phyloP scores from a whole-genome alignment of 768 basidiomycete genomes.

The Kwoniella dendrophila region DNA sequence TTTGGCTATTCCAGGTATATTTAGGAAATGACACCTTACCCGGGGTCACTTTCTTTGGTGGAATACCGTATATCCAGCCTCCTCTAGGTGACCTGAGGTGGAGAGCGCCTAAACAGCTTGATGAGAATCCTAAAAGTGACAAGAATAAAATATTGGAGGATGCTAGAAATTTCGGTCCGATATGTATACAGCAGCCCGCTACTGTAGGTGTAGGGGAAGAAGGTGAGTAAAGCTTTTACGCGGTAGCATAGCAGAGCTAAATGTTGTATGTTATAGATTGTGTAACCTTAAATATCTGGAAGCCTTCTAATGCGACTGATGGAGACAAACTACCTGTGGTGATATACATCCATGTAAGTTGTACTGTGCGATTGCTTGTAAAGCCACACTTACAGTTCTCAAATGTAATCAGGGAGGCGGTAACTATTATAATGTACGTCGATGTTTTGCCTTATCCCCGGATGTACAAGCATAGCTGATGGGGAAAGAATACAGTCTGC shows the following conservation, averaged over 20 bases:
- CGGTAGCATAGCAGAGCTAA: not conserved
- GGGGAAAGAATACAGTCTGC: no score
- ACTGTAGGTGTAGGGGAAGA: conserved; percentile 60
- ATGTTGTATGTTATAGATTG: conserved; percentile 57
- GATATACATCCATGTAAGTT: conserved; percentile 58
- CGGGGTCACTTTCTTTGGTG: conserved; percentile 59
- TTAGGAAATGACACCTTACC: conserved; percentile 24
- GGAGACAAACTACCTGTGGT: conserved; percentile 58
- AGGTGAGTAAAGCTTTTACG: conserved; percentile 48
- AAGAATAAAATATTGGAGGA: conserved; percentile 53
- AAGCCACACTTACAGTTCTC: not conserved
- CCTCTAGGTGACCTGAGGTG: conserved; percentile 62
- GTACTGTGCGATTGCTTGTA: not conserved
- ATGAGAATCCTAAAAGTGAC: conserved; percentile 38
- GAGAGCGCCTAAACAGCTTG: conserved; percentile 56
- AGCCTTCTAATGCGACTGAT: conserved; percentile 56
- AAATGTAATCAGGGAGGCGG: conserved; percentile 55
- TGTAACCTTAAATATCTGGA: conserved; percentile 59
- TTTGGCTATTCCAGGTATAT: conserved; percentile 17
- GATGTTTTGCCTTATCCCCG: no score
- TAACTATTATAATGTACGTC: conserved; percentile 48
- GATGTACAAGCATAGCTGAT: no score
- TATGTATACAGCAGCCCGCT: conserved; percentile 61
- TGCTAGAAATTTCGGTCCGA: conserved; percentile 60
- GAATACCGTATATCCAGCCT: conserved; percentile 64